Evolutionary conservation across 805 yeast species (phyloP).

Genomic region (Starmerella ratchasimensis): DNA sequence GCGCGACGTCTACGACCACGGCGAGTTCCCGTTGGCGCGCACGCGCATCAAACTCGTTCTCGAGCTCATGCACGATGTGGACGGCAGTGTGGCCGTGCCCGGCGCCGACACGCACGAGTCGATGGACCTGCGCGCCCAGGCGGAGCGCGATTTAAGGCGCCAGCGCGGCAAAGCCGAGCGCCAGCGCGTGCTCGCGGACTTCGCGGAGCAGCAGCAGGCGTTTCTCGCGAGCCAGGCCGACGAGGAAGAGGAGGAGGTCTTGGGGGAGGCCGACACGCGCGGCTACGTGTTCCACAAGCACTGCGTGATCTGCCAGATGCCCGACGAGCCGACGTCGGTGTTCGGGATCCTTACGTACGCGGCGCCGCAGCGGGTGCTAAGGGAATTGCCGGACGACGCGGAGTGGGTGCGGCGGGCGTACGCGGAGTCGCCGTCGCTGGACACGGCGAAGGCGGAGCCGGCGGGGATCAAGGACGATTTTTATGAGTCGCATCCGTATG

Average conservation of each 20-base stretch:
- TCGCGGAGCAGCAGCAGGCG: constrained; percentile 64
- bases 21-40: constrained; percentile 4
- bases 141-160: constrained; percentile 46
- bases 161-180: constrained; percentile 56
- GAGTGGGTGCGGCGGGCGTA: constrained; percentile 48
- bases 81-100: constrained; percentile 8
- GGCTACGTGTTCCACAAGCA: constrained; percentile 44
- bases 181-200: constrained; percentile 57
- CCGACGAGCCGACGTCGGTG: constrained; percentile 47
- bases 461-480: no score
- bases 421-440: constrained; percentile 12
- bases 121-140: not conserved
- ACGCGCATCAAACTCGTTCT: constrained; percentile 10
- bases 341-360: constrained; percentile 59
- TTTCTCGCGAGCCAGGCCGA: constrained; percentile 36
- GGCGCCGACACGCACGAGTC: constrained; percentile 24
- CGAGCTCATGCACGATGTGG: constrained; percentile 11
- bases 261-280: constrained; percentile 10
- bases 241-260: constrained; percentile 25
- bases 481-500: no score
- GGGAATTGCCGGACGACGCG: constrained; percentile 48
- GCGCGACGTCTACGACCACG: constrained; percentile 5
- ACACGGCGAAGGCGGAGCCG: no score
- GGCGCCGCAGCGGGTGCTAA: constrained; percentile 28
- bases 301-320: constrained; percentile 74